Evolutionary conservation across 495 filamentous ascomycete genomes (phyloP).

Genomic region (Penicillium flavigenum): DNA sequence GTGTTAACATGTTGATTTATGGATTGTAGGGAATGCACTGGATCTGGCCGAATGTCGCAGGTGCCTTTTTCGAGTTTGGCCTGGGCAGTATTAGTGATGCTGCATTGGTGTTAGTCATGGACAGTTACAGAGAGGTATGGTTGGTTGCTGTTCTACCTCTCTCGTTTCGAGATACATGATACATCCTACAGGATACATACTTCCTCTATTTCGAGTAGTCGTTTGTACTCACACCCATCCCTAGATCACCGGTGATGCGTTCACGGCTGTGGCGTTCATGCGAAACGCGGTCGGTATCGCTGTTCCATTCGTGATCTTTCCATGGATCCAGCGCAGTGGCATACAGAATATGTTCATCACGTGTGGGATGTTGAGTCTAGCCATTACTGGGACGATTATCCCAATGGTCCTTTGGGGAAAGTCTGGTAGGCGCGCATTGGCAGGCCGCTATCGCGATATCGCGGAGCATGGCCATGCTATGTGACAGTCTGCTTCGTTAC

Average conservation of each 20-base stretch:
- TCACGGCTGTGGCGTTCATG: constrained; percentile 36
- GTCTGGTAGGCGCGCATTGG: constrained; percentile 16
- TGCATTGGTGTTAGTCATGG: constrained; percentile 37
- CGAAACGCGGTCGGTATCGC: constrained; percentile 37
- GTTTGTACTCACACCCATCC: not conserved
- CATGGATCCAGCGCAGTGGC: constrained; percentile 33
- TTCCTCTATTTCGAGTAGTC: no score
- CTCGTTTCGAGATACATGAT: not conserved
- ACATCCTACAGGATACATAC: not conserved
- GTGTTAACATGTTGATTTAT: not conserved
- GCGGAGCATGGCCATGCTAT: constrained; percentile 17
- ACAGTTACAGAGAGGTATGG: constrained; percentile 37
- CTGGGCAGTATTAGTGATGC: constrained; percentile 37
- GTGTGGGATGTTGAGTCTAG: constrained; percentile 34
- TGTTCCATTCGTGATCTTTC: constrained; percentile 36
- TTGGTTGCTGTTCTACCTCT: not conserved
- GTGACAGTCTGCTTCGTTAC: not conserved
- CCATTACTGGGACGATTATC: constrained; percentile 19
- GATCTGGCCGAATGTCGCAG: constrained; percentile 34
- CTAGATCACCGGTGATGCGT: constrained; percentile 39
- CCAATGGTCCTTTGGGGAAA: constrained; percentile 37
- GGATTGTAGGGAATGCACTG: constrained; percentile 38
- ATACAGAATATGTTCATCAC: constrained; percentile 37
- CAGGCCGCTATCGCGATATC: constrained; percentile 19
- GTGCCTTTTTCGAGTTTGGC: constrained; percentile 38